These are phyloP conservation scores for Rickenella mellea DNA, from an alignment of 768 basidiomycete species.

Conservation along the genomic window DNA sequence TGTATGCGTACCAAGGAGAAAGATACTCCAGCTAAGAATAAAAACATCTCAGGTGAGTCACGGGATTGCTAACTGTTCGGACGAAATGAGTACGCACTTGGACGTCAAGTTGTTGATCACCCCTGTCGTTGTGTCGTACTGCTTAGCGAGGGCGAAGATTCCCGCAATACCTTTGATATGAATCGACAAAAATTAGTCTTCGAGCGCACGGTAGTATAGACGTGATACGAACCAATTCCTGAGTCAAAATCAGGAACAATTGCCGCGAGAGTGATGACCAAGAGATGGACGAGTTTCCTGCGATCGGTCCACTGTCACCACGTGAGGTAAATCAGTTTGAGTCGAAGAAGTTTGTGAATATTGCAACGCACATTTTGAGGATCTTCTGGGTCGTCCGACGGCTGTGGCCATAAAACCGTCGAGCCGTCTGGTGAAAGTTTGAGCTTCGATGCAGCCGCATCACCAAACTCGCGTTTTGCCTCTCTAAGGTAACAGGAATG, in stretches of 20 bases:
- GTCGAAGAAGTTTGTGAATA: neutral
- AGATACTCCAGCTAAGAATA: slow-evolving; percentile 50
- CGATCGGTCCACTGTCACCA: slow-evolving; percentile 40
- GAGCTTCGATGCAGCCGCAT: slow-evolving; percentile 39
- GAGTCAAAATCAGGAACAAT: slow-evolving; percentile 63
- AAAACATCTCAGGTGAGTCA: slow-evolving; percentile 12
- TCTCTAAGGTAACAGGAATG: slow-evolving; percentile 28
- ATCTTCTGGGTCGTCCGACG: slow-evolving; percentile 50
- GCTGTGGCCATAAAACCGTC: slow-evolving; percentile 63
- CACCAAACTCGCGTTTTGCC: slow-evolving; percentile 53
- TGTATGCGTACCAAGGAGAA: slow-evolving; percentile 36
- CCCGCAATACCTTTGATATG: slow-evolving; percentile 40
- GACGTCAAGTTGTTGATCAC: slow-evolving; percentile 57
- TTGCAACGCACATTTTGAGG: slow-evolving; percentile 46
- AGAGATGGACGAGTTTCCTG: slow-evolving; percentile 45
- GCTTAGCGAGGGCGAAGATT: slow-evolving; percentile 48
- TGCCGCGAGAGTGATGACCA: slow-evolving; percentile 54
- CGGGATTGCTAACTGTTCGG: neutral
- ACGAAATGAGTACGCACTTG: slow-evolving; percentile 24
- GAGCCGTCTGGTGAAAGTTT: slow-evolving; percentile 50
- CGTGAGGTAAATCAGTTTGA: slow-evolving; percentile 1
- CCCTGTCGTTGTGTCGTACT: slow-evolving; percentile 44
- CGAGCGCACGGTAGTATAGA: neutral
- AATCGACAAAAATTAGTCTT: neutral
- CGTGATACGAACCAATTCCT: slow-evolving; percentile 37